Percentiles rank a stretch among this genome's conserved stretches.
Conservation (phyloP, 108 stramenopile species). For the Cyclotella baltica region DNA sequence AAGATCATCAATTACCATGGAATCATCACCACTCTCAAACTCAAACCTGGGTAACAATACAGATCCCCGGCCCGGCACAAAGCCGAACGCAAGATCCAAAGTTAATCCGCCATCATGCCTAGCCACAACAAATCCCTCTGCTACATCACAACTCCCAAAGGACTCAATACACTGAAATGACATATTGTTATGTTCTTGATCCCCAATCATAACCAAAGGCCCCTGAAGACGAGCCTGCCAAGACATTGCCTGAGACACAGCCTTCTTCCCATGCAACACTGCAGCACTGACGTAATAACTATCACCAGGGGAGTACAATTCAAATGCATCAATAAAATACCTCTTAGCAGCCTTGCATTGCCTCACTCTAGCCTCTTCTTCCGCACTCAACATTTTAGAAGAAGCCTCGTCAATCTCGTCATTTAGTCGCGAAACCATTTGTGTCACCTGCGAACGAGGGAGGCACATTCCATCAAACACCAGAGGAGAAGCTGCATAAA, state of each 20-base stretch:
- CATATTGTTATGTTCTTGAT: constrained; percentile 12
- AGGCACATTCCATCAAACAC: constrained; percentile 73
- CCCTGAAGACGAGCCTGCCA: constrained; percentile 52
- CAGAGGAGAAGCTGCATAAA: constrained; percentile 71
- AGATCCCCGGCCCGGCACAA: constrained; percentile 56
- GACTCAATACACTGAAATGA: constrained; percentile 45
- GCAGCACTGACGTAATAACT: constrained; percentile 50
- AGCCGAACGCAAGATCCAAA: constrained; percentile 62
- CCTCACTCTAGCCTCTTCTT: constrained; percentile 34
- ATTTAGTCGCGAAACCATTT: constrained; percentile 34
- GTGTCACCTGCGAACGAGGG: constrained; percentile 45
- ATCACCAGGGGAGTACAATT: constrained; percentile 5
- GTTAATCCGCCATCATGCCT: constrained; percentile 9
- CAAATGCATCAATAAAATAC: constrained; percentile 45
- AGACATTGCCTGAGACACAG: constrained; percentile 31
- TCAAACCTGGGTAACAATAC: constrained; percentile 69
- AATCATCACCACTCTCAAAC: constrained; percentile 64
- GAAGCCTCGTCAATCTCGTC: constrained; percentile 39
- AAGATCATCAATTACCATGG: constrained; percentile 58
- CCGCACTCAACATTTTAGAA: constrained; percentile 18
- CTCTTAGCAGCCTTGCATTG: constrained; percentile 48
- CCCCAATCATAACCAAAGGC: constrained; percentile 23
- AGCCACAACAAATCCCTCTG: constrained; percentile 73
- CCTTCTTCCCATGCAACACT: constrained; percentile 7
- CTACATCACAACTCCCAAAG: constrained; percentile 59